Base-by-base conservation (phyloP, 257 asterid genomes). In the Solanum neorickii region DNA sequence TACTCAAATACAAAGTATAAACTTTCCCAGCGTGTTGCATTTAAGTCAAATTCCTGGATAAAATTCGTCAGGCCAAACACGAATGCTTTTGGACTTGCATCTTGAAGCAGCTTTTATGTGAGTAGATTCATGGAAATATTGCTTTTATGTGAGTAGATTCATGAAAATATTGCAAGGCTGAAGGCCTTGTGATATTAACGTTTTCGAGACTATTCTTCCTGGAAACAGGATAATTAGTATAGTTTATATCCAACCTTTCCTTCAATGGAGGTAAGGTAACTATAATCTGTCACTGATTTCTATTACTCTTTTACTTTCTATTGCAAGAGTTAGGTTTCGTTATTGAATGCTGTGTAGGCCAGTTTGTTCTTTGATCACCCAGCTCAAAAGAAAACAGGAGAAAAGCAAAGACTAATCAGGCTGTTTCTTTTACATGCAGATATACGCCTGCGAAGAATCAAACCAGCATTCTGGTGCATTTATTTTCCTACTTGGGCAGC, bases 401-500 rank as follows among this genome's bases (percentile, higher is more conserved):
- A 25, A 39, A n/a, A 29, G 9, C 59, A 9, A 46, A 80, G 1
- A 52, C 46, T 77, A 31, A 41, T 77, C 33, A 44, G 52, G 44
- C 18, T 35, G 29, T 62, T 86, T 47, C 27, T 84, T 25, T 77
- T 76, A 23, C 86, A 12, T 77, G 90, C 95, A 97, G 99, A 92
- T 95, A 88, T 94, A 92, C 88, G 85, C 92, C 3, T 88, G 98
- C 86, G 99, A 97, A 94, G 98, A 93, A 91, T 94, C 98, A 80
- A 96, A 96, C 88, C 91, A 47, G 86, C 99, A 97, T 91, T 97
- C 99, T 4, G 98, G 98, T 91, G 94, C 98, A 76, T 84, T 91
- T 3, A 95, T 94, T 87, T 97, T 97, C 91, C 90, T 97, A 89
- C 87, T 95, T 7, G 99, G 98, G 87, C 99, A 97, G 88, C 91